Conservation (phyloP, 345 rosid species). For the Salix dunnii region DNA sequence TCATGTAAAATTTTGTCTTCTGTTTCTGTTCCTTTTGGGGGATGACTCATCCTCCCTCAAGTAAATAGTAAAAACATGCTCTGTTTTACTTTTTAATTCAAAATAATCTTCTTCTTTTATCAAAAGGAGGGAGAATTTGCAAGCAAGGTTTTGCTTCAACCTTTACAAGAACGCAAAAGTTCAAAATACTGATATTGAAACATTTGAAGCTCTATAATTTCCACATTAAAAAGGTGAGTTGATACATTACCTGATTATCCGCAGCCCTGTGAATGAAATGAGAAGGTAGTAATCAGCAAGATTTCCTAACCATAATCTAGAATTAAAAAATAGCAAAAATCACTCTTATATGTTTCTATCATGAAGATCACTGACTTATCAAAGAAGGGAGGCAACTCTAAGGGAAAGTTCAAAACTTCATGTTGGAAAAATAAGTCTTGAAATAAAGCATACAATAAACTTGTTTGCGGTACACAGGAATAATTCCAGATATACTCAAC, state of each 20-base stretch:
- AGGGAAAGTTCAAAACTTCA: neutral
- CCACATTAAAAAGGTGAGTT: no score
- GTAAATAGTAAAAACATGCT: no score
- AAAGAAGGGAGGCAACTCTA: neutral
- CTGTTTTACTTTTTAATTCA: no score
- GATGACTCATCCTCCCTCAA: no score
- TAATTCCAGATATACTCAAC: neutral
- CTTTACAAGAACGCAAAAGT: neutral
- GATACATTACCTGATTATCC: constrained; percentile 70
- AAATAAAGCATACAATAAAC: neutral
- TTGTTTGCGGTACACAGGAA: neutral
- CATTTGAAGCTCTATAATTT: neutral
- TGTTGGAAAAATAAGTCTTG: neutral
- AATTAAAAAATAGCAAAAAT: neutral
- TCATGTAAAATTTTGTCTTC: no score
- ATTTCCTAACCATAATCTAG: neutral
- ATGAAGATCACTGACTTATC: constrained; percentile 3
- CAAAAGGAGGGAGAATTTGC: no score
- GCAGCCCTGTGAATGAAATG: constrained; percentile 66
- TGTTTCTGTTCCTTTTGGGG: no score
- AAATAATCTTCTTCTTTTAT: no score
- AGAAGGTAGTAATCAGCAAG: constrained; percentile 12
- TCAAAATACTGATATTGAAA: neutral
- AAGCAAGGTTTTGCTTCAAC: neutral
- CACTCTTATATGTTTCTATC: neutral